Evolutionary conservation across 2,329 filamentous ascomycete species (phyloP), one percentile per base, ranked within the genome.

Genomic region (Colletotrichum sidae): DNA sequence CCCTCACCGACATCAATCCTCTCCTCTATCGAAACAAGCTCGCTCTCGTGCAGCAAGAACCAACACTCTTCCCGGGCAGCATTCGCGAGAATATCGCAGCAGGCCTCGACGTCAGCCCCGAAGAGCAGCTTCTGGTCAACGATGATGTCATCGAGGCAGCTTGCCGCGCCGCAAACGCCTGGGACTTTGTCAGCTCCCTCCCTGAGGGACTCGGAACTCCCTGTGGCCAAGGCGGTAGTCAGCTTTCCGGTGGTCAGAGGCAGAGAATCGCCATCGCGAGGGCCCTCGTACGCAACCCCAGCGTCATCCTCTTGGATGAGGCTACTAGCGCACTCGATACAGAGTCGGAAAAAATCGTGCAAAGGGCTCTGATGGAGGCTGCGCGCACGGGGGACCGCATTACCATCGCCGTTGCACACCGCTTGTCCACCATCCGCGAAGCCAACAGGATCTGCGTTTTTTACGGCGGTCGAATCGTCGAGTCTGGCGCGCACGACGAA

Each of bases 211-310:
- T 92, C 60, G 78, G 83, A 2, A 91, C 90, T 0, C 78, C 82
- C 1, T 90, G 91, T 17, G 90, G 90, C 2, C 86, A 90, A 68
- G 85, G 86, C 47, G 90, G 90, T 1, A 85, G 89, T 13, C 88
- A 90, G 61, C 79, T 94, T 1, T 92, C 89, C 1, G 91, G 91
- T 17, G 91, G 91, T 1, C 90, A 93, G 73, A 81, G 90, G 5
- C 91, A 93, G 73, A 86, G 90, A 15, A 85, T 92, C 37, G 89
- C 90, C 7, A 93, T 94, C 65, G 91, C 91, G 0, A 83, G 91
- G 6, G 89, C 89, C 8, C 88, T 93, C 34, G 82, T 93, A 53
- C 87, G 89, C 51, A 80, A 87, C 49, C 90, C 91, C 0, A 79
- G 81, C 0, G 86, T 93, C 2, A 78, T 93, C 2, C 84, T 94